Percentiles rank a stretch among this genome's conserved stretches.
Evolutionary conservation across 192 early-diverging fungal species (phyloP).

Genomic region (Phycomyces blakesleeanus): DNA sequence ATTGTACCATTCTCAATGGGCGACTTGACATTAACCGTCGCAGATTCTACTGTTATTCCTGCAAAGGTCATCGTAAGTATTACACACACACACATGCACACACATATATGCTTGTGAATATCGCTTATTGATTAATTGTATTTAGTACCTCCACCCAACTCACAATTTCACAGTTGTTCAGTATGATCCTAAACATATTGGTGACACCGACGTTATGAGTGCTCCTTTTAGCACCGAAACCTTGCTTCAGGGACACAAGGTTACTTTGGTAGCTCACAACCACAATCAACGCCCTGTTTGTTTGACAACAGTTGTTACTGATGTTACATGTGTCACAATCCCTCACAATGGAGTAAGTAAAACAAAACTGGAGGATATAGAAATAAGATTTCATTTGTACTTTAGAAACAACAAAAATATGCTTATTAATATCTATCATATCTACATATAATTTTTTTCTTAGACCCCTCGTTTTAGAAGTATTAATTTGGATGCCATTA

Average conservation of each 20-base stretch:
- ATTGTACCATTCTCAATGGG: conserved; percentile 76
- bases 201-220: conserved; percentile 64
- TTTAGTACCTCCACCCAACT: conserved; percentile 81
- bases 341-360: conserved; percentile 48
- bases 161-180: conserved; percentile 83
- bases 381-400: no score
- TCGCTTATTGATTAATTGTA: no score
- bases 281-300: conserved; percentile 55
- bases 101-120: no score
- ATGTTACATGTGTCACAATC: conserved; percentile 54
- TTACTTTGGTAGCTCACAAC: conserved; percentile 56
- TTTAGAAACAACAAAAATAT: no score
- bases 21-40: conserved; percentile 78
- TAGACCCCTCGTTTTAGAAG: conserved; percentile 60
- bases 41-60: conserved; percentile 79
- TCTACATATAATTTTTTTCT: conserved; percentile 11
- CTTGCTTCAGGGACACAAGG: conserved; percentile 62
- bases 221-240: conserved; percentile 55
- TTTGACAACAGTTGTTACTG: conserved; percentile 59
- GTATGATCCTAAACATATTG: conserved; percentile 78
- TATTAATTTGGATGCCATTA: conserved; percentile 79
- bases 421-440: no score
- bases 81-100: no score
- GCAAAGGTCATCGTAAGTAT: conserved; percentile 54
- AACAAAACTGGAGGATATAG: no score